Evolutionary conservation across 352 stramenopile genomes (phyloP), one percentile per base, ranked within the genome.

Genomic region (Blastocystis sp.): DNA sequence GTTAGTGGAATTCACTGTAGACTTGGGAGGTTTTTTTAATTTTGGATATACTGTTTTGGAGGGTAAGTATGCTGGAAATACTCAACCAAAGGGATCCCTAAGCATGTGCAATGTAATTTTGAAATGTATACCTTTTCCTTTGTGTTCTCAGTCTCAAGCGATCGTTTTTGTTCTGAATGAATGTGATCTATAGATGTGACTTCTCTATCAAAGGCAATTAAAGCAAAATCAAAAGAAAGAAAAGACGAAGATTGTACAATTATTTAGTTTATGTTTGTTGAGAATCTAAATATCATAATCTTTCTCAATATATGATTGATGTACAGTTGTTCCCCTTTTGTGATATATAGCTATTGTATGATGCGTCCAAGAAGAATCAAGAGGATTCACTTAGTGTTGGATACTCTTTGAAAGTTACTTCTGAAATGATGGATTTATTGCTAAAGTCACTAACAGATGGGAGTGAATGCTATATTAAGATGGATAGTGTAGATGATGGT

Each of bases 381-480:
- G 56, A 62, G 13, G 56, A 33, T 33, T 62, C 13, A 5, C 27
- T 13, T n/a, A 62, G 40, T 48, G 9, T 33, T 62, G 56, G 56
- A n/a, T 62, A 62, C 56, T n/a, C 56, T 33, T 13, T 62, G 19
- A n/a, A 33, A 13, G 13, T 33, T 17, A n/a, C 56, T 7, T n/a
- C 56, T 33, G 56, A 62, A 62, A 33, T 51, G n/a, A 66, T 84
- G n/a, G 27, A 40, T n/a, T 19, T 37, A 66, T 42, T 84, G 19
- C 44, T 84, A 3, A 44, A 68, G 15, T 53, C 51, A n/a, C 0
- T 84, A 30, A 27, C 24, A 37, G 30, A 68, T 22, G 73, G 73
- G 30, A 84, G 68, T 15, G 48, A 66, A 37, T 84, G 73, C 42
- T 84, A 30, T 19, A 66, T 84, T 68, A 22, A 30, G 17, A 60